Base-by-base conservation (phyloP, 2,329 filamentous ascomycete genomes). In the Nothophaeocryptopus gaeumannii region DNA sequence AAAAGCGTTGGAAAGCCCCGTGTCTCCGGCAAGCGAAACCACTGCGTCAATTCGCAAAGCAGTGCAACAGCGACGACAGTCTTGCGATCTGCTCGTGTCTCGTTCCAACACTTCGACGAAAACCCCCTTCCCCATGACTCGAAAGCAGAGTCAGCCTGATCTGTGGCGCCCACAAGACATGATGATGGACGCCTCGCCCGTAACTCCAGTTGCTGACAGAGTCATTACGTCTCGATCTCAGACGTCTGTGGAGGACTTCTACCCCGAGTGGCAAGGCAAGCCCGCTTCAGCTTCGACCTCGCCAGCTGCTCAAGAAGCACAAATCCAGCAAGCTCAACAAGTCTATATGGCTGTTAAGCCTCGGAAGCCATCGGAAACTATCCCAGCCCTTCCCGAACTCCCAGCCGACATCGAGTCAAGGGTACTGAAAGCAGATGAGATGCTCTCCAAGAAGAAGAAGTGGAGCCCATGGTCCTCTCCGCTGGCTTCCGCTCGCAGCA, bases 21-120 rank as follows among this genome's bases (percentile, higher is more conserved):
- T 70, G 9, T 71, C 73, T 5, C 76, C 75, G 51, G 73, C 75
- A 5, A 32, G 12, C 38, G 37, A n/a, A 16, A 26, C 38, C 11
- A 36, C 32, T 26, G 15, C 33, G 14, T 30, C 38, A 5, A 16
- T 48, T 13, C 45, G 38, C n/a, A 48, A 35, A 14, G 38, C 38
- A 2, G 33, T 48, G 12, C 45, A 26, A 26, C 4, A 26, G 4
- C 20, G 20, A 26, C 20, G 20, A 26, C 20, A 3, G 20, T 7
- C 20, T 26, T 3, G 20, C 20, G 20, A 26, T 7, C 20, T 26
- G 20, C 20, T 7, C 20, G 7, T 26, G 20, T 26, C 20, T 7
- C 20, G 20, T 26, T 26, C 7, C 20, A 26, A 26, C 7, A 26
- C 20, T 26, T 26, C 20, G 7, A 26, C 7, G 20, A 26, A 26